Percentiles rank a stretch among this genome's conserved stretches.
These are phyloP conservation scores for Drosera spatulata DNA, from an alignment of 179 eudicot genomes.

Conservation along the genomic window DNA sequence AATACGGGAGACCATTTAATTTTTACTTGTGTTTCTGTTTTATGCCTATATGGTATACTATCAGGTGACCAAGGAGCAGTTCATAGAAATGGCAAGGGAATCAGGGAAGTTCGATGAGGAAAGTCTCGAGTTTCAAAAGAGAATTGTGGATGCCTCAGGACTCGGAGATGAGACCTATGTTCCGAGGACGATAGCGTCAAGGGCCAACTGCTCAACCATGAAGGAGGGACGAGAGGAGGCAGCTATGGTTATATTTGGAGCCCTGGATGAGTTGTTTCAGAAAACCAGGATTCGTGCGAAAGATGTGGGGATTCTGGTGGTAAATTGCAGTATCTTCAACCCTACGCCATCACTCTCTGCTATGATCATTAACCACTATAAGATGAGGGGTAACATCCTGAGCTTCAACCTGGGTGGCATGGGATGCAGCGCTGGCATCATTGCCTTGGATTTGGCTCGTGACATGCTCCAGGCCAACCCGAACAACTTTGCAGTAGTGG, in stretches of 20 bases:
- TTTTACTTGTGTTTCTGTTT: no score
- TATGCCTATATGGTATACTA: no score
- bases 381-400: slow-evolving; percentile 85
- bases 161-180: slow-evolving; percentile 82
- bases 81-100: slow-evolving; percentile 61
- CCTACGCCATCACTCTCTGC: slow-evolving; percentile 95
- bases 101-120: slow-evolving; percentile 81
- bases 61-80: slow-evolving; percentile 62
- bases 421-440: slow-evolving; percentile 94
- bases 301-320: slow-evolving; percentile 84
- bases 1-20: no score
- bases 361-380: slow-evolving; percentile 92
- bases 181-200: slow-evolving; percentile 45
- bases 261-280: slow-evolving; percentile 82
- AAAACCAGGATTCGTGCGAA: slow-evolving; percentile 62
- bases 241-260: slow-evolving; percentile 76
- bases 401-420: slow-evolving; percentile 93
- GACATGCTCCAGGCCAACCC: slow-evolving; percentile 94
- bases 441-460: slow-evolving; percentile 66
- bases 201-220: slow-evolving; percentile 60
- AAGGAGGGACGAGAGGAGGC: slow-evolving; percentile 89
- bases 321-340: slow-evolving; percentile 94
- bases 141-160: slow-evolving; percentile 59
- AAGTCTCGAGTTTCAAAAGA: slow-evolving; percentile 52
- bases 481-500: slow-evolving; percentile 75